Evolutionary conservation across 106 monocot species (phyloP), one percentile per base, ranked within the genome.

Genomic region (Triglochin maritima): DNA sequence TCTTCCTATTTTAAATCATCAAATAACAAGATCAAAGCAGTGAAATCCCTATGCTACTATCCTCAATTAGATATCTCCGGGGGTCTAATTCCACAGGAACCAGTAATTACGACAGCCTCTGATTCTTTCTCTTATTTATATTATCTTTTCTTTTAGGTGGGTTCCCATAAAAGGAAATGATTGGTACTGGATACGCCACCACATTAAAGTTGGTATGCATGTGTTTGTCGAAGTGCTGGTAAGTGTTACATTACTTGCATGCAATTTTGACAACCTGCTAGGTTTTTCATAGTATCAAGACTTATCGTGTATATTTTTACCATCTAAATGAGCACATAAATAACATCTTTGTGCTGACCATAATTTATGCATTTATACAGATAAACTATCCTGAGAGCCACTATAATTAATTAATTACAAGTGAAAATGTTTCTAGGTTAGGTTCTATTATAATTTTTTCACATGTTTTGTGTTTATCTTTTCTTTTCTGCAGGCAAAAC

Each of bases 151-250:
- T 76, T 76, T 66, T 78, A 95, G 90, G 66, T 95, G 95, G 95
- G 87, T 95, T 52, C 95, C 95, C 16, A 95, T 95, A 73, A 95
- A 95, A 71, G 90, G 90, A 87, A 95, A 95, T 77, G 90, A 95
- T 80, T 95, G 90, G 90, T 95, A 90, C 75, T 95, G 95, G 95
- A 83, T 95, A 56, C 87, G 90, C 44, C 90, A 87, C 85, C 90
- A 95, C 72, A 82, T 95, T 64, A 85, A 87, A 83, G 83, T 90
- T 85, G 95, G 95, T 17, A 95, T 95, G 90, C 70, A 77, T 69
- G 95, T 95, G 48, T 62, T 87, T 66, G 95, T 95, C 50, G 90
- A 95, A 83, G 67, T 90, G 65, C 75, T 95, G 78, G 90, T 95
- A 67, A 72, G 90, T 78, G 67, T 54, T 17, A 50, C 53, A 3